A percentile compares a stretch with the other conserved stretches of the same genome.
Evolutionary conservation across 805 yeast genomes (phyloP).

Genomic region (Starmerella riodocensis): DNA sequence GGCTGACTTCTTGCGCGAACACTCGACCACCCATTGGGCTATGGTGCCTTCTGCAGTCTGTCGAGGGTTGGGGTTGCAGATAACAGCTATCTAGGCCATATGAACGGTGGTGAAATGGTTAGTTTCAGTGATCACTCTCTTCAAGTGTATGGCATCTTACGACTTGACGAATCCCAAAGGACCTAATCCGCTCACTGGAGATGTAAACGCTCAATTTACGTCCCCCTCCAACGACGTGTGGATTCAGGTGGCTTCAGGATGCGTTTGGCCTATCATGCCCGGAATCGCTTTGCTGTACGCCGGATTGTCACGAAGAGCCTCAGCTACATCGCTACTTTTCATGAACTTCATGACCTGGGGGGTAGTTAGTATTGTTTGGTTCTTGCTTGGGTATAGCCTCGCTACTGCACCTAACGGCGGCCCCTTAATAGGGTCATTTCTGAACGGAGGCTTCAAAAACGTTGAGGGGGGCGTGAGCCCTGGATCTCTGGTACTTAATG

Average conservation of each 20-base stretch:
- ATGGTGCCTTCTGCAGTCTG: too few species aligned
- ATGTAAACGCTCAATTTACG: conserved; percentile 10
- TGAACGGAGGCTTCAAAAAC: conserved; percentile 11
- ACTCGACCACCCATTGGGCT: too few species aligned
- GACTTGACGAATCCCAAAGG: conserved; percentile 8
- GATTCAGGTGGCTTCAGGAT: conserved; percentile 12
- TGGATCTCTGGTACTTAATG: conserved; percentile 8
- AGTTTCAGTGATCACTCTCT: too few species aligned
- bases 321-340: conserved; percentile 9
- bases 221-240: conserved; percentile 6
- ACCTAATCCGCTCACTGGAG: conserved; percentile 10
- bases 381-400: conserved; percentile 9
- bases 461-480: conserved; percentile 12
- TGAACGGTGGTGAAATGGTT: too few species aligned
- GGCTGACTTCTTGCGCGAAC: too few species aligned
- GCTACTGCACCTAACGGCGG: conserved; percentile 10
- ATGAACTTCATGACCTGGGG: conserved; percentile 12
- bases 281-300: conserved; percentile 13
- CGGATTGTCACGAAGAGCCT: conserved; percentile 7
- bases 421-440: conserved; percentile 10
- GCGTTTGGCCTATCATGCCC: conserved; percentile 15
- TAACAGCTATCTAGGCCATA: too few species aligned
- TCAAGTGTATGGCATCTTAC: conserved; percentile 9
- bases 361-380: conserved; percentile 7
- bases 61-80: too few species aligned